Conservation (phyloP, 148 eudicot species). For the Camellia japonica region DNA sequence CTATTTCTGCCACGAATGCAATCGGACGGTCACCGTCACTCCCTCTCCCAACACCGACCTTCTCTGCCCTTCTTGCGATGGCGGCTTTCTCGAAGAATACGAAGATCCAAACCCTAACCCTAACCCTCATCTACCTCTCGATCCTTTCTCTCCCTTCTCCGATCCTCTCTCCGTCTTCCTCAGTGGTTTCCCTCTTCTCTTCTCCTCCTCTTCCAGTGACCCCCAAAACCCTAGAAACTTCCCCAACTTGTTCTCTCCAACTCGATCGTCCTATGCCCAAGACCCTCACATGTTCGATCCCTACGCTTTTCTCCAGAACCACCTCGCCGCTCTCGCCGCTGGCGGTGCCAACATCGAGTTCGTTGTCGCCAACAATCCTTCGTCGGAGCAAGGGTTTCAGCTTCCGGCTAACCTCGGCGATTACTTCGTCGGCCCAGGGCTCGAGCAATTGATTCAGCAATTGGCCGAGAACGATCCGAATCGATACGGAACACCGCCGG, state of each 20-base stretch:
- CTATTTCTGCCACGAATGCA: constrained; percentile 36
- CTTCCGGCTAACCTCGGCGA: constrained; percentile 58
- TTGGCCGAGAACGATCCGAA: constrained; percentile 80
- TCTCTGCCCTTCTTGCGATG: constrained; percentile 36
- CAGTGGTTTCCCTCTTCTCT: constrained; percentile 10
- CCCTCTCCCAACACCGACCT: constrained; percentile 24
- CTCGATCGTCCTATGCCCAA: background rate
- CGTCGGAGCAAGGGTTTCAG: constrained; percentile 20
- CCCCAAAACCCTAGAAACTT: constrained; percentile 23
- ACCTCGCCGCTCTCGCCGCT: constrained; percentile 16
- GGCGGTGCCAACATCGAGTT: constrained; percentile 45
- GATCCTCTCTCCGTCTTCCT: constrained; percentile 6
- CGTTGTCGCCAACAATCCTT: constrained; percentile 28
- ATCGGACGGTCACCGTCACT: constrained; percentile 26
- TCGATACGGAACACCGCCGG: constrained; percentile 78
- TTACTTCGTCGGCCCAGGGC: constrained; percentile 65
- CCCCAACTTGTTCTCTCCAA: background rate
- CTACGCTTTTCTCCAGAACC: constrained; percentile 30
- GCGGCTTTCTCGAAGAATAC: constrained; percentile 39
- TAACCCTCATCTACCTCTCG: constrained; percentile 10
- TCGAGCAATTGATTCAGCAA: constrained; percentile 68
- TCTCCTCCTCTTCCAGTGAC: constrained; percentile 21
- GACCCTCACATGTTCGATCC: constrained; percentile 27
- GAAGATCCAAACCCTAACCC: constrained; percentile 24
- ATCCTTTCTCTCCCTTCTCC: constrained; percentile 8